These are phyloP conservation scores for Chalaropsis ovoidea DNA, from an alignment of 2,329 filamentous ascomycete genomes.

Conservation along the genomic window DNA sequence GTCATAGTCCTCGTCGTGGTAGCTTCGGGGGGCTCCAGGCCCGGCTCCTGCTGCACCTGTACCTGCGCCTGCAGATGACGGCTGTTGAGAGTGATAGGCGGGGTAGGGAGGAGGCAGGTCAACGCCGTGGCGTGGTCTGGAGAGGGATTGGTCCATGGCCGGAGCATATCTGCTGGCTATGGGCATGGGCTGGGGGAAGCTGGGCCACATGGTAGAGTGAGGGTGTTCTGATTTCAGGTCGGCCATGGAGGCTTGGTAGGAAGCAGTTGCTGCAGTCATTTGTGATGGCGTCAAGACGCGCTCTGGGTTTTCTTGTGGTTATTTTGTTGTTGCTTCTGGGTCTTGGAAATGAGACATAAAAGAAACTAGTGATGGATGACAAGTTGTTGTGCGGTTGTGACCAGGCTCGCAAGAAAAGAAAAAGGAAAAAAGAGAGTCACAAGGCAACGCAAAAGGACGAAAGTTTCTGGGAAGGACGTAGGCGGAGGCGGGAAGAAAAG, in stretches of 20 bases:
- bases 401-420: neutral
- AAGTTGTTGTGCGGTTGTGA: neutral
- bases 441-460: neutral
- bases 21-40: slow-evolving; percentile 4
- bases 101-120: slow-evolving; percentile 39
- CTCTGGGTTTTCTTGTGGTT: neutral
- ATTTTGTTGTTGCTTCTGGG: neutral
- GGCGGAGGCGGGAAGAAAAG: slow-evolving; percentile 12
- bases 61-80: slow-evolving; percentile 13
- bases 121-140: slow-evolving; percentile 32
- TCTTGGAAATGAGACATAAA: slow-evolving; percentile 6
- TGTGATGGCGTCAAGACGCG: neutral
- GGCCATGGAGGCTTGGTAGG: slow-evolving; percentile 39
- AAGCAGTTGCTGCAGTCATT: slow-evolving; percentile 24
- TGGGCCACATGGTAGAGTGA: slow-evolving; percentile 49
- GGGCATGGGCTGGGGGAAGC: slow-evolving; percentile 47
- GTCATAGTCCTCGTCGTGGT: slow-evolving; percentile 40
- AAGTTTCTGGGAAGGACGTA: neutral
- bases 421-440: neutral
- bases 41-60: neutral
- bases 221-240: slow-evolving; percentile 51
- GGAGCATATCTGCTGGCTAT: slow-evolving; percentile 39
- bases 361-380: neutral
- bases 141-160: slow-evolving; percentile 41
- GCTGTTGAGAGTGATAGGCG: slow-evolving; percentile 34